Evolutionary conservation across 257 asterid genomes (phyloP).

Genomic region (Rehmannia glutinosa): DNA sequence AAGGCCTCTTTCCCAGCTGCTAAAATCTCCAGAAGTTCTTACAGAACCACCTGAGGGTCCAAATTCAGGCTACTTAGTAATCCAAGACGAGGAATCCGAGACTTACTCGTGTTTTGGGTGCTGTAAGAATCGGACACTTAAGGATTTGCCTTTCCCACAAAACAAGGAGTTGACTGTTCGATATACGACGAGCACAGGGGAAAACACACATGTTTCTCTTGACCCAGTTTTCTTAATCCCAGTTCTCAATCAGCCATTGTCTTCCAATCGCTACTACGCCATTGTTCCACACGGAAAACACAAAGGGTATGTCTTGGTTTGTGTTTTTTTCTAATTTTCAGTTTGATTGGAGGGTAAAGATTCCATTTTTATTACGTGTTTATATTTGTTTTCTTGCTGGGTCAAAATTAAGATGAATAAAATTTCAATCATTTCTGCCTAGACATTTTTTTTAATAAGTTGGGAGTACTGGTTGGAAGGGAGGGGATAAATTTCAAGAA

Average conservation of each 20-base stretch:
- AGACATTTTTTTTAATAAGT: too few relatives aligned
- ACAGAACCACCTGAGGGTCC: conserved; percentile 47
- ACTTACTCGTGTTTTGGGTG: conserved; percentile 51
- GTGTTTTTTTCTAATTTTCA: too few relatives aligned
- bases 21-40: conserved; percentile 27
- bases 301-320: too few relatives aligned
- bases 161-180: conserved; percentile 38
- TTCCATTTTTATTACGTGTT: too few relatives aligned
- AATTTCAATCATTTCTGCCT: too few relatives aligned
- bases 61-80: conserved; percentile 53
- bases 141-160: conserved; percentile 57
- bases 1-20: conserved; percentile 52
- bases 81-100: conserved; percentile 60
- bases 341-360: too few relatives aligned
- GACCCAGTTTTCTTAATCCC: conserved; percentile 44
- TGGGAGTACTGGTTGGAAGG: too few relatives aligned
- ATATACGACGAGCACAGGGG: not conserved
- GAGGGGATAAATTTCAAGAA: too few relatives aligned
- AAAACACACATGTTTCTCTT: not conserved
- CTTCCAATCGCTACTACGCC: conserved; percentile 56
- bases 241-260: conserved; percentile 41
- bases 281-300: conserved; percentile 38
- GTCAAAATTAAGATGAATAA: too few relatives aligned
- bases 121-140: conserved; percentile 33
- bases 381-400: too few relatives aligned